Conservation (phyloP, 2,329 filamentous ascomycete species). For the Fusarium mangiferae region DNA sequence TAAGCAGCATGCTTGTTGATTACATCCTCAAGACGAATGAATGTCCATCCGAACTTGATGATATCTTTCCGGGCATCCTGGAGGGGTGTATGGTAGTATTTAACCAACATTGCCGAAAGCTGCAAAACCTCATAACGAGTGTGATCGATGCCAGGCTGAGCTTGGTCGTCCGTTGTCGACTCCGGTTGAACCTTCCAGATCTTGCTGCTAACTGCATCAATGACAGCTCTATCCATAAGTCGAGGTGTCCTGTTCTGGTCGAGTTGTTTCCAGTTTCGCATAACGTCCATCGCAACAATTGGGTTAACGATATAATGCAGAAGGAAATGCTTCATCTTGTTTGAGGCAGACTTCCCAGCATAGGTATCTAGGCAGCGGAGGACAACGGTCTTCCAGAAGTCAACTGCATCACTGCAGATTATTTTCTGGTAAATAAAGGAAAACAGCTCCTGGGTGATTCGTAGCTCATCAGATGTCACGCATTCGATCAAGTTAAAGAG, state of each 20-base stretch:
- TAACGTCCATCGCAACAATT: slow-evolving; percentile 95
- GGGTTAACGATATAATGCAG: slow-evolving; percentile 95
- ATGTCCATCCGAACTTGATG: slow-evolving; percentile 99
- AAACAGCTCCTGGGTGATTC: slow-evolving; percentile 78
- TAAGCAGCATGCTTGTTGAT: slow-evolving; percentile 99
- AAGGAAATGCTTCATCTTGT: slow-evolving; percentile 92
- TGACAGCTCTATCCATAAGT: slow-evolving; percentile 86
- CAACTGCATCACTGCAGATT: slow-evolving; percentile 84
- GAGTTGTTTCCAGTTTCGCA: slow-evolving; percentile 77
- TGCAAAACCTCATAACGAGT: slow-evolving; percentile 96
- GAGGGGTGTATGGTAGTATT: slow-evolving; percentile 89
- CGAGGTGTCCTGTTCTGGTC: slow-evolving; percentile 69
- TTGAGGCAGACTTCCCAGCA: slow-evolving; percentile 78
- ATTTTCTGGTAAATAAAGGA: slow-evolving; percentile 87
- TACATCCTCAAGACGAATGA: slow-evolving; percentile 96
- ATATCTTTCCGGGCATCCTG: slow-evolving; percentile 96
- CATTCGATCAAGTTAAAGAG: slow-evolving; percentile 87
- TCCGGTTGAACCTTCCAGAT: slow-evolving; percentile 92
- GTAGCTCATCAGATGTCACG: slow-evolving; percentile 84
- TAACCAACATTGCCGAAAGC: slow-evolving; percentile 92
- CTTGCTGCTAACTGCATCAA: slow-evolving; percentile 89
- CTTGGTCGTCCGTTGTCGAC: slow-evolving; percentile 84
- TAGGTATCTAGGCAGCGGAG: slow-evolving; percentile 90
- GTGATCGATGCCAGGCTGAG: slow-evolving; percentile 90
- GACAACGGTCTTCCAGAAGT: slow-evolving; percentile 85